These are phyloP conservation scores for Cochlearia excelsa DNA, from an alignment of 345 rosid genomes.

Conservation along the genomic window DNA sequence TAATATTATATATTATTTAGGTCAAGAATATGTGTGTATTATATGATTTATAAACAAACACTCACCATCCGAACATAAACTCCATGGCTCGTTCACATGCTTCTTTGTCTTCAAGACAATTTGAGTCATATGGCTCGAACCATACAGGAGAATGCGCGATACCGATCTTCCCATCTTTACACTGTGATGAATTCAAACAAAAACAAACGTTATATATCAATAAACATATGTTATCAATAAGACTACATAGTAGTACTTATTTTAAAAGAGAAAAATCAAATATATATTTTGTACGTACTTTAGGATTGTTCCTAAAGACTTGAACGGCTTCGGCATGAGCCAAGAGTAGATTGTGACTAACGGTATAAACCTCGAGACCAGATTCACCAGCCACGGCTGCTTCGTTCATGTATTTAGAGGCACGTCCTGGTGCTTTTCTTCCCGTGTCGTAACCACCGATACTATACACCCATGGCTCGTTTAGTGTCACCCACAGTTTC, in stretches of 20 bases:
- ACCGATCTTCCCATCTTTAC: slow-evolving; percentile 40
- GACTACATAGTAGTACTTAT: background rate
- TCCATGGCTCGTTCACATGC: slow-evolving; percentile 38
- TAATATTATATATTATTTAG: background rate
- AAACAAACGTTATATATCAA: background rate
- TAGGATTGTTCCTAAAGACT: slow-evolving; percentile 33
- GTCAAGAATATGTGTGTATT: background rate
- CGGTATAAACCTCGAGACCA: slow-evolving; percentile 34
- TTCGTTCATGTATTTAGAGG: slow-evolving; percentile 37
- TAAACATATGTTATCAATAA: slow-evolving; percentile 6
- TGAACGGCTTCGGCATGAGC: slow-evolving; percentile 40
- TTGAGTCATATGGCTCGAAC: slow-evolving; percentile 38
- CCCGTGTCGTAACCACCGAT: slow-evolving; percentile 39
- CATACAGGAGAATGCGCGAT: slow-evolving; percentile 37
- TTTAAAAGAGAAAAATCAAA: background rate
- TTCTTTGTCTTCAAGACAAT: slow-evolving; percentile 30
- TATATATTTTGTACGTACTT: slow-evolving; percentile 19
- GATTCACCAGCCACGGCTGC: slow-evolving; percentile 34
- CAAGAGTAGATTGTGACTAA: slow-evolving; percentile 36
- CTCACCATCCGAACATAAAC: slow-evolving; percentile 40
- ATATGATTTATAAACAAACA: background rate
- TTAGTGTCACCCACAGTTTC: slow-evolving; percentile 44
- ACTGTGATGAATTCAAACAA: slow-evolving; percentile 23
- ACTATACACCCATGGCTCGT: slow-evolving; percentile 40
- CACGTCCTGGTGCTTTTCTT: slow-evolving; percentile 39